Percentiles rank a stretch among this genome's conserved stretches.
Evolutionary conservation across 2,329 filamentous ascomycete genomes (phyloP).

Genomic region (Tothia fuscella): DNA sequence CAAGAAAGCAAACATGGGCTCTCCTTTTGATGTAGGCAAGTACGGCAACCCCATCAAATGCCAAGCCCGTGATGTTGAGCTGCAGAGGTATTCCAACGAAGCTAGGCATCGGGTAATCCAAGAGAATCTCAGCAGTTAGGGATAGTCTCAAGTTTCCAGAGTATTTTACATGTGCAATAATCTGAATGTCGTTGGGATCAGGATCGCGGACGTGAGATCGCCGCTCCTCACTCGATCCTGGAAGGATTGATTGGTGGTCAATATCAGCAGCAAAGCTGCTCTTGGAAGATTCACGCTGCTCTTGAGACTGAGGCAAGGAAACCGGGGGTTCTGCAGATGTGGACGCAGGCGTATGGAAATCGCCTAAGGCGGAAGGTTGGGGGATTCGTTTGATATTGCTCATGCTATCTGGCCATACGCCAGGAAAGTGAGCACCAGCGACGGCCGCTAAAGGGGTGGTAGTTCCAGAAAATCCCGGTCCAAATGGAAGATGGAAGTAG

Average conservation of each 20-base stretch:
- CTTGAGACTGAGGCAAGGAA: constrained; percentile 33
- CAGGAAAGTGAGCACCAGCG: constrained; percentile 54
- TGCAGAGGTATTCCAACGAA: constrained; percentile 94
- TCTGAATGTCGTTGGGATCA: constrained; percentile 76
- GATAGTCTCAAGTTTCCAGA: constrained; percentile 77
- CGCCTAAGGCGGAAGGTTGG: constrained; percentile 26
- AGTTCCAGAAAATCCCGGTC: constrained; percentile 58
- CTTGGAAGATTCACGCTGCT: constrained; percentile 20
- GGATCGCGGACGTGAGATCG: constrained; percentile 51
- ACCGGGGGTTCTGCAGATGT: constrained; percentile 32
- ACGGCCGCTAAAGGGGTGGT: constrained; percentile 72
- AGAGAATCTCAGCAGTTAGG: constrained; percentile 84
- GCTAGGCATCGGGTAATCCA: constrained; percentile 97
- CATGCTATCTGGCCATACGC: constrained; percentile 31
- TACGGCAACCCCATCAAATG: constrained; percentile 90
- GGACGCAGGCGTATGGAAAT: constrained; percentile 35
- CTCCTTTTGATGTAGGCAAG: constrained; percentile 80
- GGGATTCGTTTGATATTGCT: not conserved
- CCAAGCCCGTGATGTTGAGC: constrained; percentile 86
- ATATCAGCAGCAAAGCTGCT: not conserved
- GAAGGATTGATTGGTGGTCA: too few species aligned
- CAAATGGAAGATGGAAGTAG: constrained; percentile 63
- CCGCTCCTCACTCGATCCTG: too few species aligned
- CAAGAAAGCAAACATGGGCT: constrained; percentile 89
- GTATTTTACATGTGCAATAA: constrained; percentile 84